phyloP scores from a whole-genome alignment of 352 stramenopile genomes.

The Phytopythium cucurbitacearum region DNA sequence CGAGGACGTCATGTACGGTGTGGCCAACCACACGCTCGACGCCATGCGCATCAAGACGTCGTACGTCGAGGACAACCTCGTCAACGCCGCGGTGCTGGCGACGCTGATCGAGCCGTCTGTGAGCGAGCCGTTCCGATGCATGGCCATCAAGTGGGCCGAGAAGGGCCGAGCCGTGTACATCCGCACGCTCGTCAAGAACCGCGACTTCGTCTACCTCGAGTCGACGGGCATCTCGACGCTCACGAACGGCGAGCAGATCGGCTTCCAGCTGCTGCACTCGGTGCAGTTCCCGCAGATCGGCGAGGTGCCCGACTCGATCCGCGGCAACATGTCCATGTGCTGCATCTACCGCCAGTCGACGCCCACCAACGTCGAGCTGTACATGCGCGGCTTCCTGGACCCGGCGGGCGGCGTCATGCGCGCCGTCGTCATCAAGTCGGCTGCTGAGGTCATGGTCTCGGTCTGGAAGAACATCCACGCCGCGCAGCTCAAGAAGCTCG shows the following conservation, averaged over 20 bases:
- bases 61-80: conserved; percentile 47
- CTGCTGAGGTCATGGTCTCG: conserved; percentile 34
- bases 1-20: conserved; percentile 48
- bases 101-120: conserved; percentile 28
- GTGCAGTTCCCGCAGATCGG: conserved; percentile 46
- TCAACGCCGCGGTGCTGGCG: conserved; percentile 40
- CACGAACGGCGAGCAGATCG: conserved; percentile 37
- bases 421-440: conserved; percentile 42
- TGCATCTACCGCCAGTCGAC: conserved; percentile 45
- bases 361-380: conserved; percentile 47
- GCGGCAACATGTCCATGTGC: conserved; percentile 52
- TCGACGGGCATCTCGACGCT: conserved; percentile 36
- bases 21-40: conserved; percentile 36
- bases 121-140: conserved; percentile 37
- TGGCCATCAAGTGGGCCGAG: conserved; percentile 53
- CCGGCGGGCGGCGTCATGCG: conserved; percentile 39
- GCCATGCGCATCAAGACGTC: conserved; percentile 50
- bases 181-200: conserved; percentile 43
- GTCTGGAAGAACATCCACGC: conserved; percentile 38
- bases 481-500: conserved; percentile 39
- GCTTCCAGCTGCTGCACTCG: conserved; percentile 65
- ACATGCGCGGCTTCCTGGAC: conserved; percentile 28
- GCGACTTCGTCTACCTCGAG: conserved; percentile 62
- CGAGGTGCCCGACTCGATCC: conserved; percentile 28
- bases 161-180: conserved; percentile 36